These are phyloP conservation scores for Helotiales sp. DNA, from an alignment of 2,329 filamentous ascomycete species.

Conservation along the genomic window DNA sequence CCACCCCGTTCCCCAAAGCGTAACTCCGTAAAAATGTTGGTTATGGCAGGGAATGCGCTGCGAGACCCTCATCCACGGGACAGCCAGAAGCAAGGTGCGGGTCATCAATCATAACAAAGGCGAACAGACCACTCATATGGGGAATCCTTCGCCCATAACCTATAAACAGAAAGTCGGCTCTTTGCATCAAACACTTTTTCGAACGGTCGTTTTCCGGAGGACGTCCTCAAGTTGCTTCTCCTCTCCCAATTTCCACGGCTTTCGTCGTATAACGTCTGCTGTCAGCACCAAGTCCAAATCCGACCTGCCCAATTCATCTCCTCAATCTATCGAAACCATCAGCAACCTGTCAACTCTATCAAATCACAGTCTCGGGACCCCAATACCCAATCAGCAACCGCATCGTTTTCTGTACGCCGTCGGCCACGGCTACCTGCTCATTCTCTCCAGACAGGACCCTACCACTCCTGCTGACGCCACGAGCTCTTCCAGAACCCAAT, in stretches of 20 bases:
- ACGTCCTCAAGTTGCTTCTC: not conserved
- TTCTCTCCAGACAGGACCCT: slow-evolving; percentile 13
- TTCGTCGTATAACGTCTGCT: not conserved
- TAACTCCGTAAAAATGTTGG: not conserved
- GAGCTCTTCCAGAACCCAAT: slow-evolving; percentile 4
- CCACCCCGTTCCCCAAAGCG: not conserved
- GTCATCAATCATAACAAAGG: slow-evolving; percentile 18
- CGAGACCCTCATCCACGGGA: not conserved
- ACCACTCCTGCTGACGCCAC: slow-evolving; percentile 5
- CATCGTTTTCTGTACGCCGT: slow-evolving; percentile 9
- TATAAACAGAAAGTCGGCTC: slow-evolving; percentile 6
- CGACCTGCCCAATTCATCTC: not conserved
- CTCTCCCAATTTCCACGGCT: not conserved
- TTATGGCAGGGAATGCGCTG: slow-evolving; percentile 1
- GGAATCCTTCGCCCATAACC: not conserved
- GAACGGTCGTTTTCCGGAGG: not conserved
- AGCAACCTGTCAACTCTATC: too few relatives aligned
- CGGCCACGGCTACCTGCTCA: slow-evolving; percentile 16
- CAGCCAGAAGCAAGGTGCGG: not conserved
- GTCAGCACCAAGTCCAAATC: not conserved
- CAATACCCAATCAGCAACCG: too few relatives aligned
- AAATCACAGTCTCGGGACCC: slow-evolving; percentile 10
- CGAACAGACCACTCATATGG: slow-evolving; percentile 14
- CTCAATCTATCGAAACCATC: slow-evolving; percentile 3
- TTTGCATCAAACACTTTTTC: not conserved